Conservation (phyloP, 306 rosid genomes). For the Pterocarpus macrocarpus region DNA sequence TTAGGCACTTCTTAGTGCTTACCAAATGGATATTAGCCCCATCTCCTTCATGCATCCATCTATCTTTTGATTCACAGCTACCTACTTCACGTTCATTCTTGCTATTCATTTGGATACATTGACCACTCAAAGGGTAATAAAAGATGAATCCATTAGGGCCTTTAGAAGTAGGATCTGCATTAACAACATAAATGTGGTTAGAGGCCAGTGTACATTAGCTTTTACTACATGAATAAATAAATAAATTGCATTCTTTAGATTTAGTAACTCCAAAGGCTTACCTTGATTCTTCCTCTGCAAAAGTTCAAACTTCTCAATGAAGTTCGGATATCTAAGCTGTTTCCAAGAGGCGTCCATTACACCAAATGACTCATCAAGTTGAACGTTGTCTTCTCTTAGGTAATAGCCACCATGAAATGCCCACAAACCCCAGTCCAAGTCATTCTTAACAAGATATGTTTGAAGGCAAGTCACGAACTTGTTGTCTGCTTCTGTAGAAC, state of each 20-base stretch:
- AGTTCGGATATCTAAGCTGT: conserved; percentile 46
- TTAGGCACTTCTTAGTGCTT: conserved; percentile 43
- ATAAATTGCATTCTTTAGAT: too few relatives aligned
- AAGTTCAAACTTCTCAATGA: conserved; percentile 54
- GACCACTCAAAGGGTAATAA: conserved; percentile 52
- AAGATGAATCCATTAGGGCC: conserved; percentile 38
- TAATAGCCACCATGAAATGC: conserved; percentile 66
- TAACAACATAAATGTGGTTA: not conserved
- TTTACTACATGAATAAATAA: too few relatives aligned
- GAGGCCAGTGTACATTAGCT: not conserved
- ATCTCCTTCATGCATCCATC: conserved; percentile 45
- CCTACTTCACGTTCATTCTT: conserved; percentile 53
- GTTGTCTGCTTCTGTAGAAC: conserved; percentile 44
- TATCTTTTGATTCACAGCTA: conserved; percentile 42
- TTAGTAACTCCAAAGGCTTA: not conserved
- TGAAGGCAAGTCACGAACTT: conserved; percentile 66
- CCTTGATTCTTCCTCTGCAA: conserved; percentile 55
- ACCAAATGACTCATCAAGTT: conserved; percentile 59
- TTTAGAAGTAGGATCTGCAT: conserved; percentile 63
- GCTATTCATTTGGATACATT: conserved; percentile 37
- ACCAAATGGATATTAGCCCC: conserved; percentile 30
- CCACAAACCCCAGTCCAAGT: conserved; percentile 73
- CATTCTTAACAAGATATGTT: conserved; percentile 58
- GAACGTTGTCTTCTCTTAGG: conserved; percentile 43
- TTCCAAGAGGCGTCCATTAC: conserved; percentile 56